Base-by-base conservation (phyloP, 1,139 yeast species). In the Blastobotrys proliferans region DNA sequence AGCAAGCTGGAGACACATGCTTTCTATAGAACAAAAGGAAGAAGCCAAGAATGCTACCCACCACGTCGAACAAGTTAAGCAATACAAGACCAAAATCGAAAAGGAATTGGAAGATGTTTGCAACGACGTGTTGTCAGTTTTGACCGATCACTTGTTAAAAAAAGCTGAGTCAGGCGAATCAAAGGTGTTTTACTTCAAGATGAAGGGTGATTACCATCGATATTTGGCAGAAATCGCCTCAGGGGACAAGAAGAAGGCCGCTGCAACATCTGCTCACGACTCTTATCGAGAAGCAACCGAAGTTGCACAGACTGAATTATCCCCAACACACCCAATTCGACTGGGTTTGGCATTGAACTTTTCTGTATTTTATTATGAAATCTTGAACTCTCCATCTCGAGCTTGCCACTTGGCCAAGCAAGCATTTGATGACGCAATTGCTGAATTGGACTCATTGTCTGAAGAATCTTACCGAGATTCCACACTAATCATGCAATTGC, bases 121-220 rank as follows among this genome's bases (percentile, higher is more conserved):
- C 72, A 92, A 87, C 64, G 98, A 92, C 68, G 90, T 92, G 61
- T 74, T 92, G 63, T 73, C 80, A 40, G 97, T 92, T 50, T 79
- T 92, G 68, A 83, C 86, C 55, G 79, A 85, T 62, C 92, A 86
- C 70, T 80, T 92, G 69, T 86, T 92, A 62, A 90, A 96, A 58
- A 79, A 92, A 56, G 97, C 98, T 54, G 94, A 86, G 69, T 81
- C 95, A 53, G 97, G 97, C 62, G 98, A 92, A 74, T 87, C 97
- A 45, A 90, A 90, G 78, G 98, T 92, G 48, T 92, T 92, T 71
- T 92, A 92, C 79, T 90, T 87, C 75, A 92, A 92, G 81, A 90
- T 92, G 97, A 90, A 92, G 79, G 98, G 98, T 74, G 98, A 92
- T 70, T 92, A 92, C 78, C 96, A 90, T 77, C 95, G 98, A 76